These are phyloP conservation scores for Ascochyta viciae-villosae DNA, from an alignment of 2,329 filamentous ascomycete species.

Conservation along the genomic window DNA sequence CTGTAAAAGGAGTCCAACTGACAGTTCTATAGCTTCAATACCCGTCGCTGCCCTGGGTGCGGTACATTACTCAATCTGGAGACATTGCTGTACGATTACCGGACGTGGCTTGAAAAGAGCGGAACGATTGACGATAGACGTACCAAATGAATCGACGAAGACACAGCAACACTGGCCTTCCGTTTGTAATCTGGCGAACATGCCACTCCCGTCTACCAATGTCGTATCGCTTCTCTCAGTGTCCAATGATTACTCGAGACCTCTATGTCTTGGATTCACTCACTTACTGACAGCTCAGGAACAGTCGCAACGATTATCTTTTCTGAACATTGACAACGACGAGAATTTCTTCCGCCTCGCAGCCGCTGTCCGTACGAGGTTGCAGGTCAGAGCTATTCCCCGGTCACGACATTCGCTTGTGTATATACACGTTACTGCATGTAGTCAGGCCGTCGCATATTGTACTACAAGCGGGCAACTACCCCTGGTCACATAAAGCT, in stretches of 20 bases:
- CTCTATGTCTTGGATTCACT: background rate
- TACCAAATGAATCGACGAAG: slow-evolving; percentile 26
- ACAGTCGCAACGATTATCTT: background rate
- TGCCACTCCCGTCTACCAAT: background rate
- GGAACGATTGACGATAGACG: slow-evolving; percentile 19
- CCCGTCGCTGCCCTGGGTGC: slow-evolving; percentile 93
- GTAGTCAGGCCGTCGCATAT: slow-evolving; percentile 1
- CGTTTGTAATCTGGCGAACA: background rate
- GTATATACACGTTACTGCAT: background rate
- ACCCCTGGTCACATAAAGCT: background rate
- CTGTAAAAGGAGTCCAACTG: background rate
- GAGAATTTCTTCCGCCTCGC: background rate
- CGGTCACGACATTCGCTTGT: slow-evolving; percentile 3
- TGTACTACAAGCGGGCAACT: slow-evolving; percentile 9
- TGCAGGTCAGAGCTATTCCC: background rate
- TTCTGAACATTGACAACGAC: background rate
- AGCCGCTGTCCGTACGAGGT: background rate
- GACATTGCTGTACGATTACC: slow-evolving; percentile 95
- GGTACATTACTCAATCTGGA: slow-evolving; percentile 97
- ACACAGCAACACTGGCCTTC: background rate
- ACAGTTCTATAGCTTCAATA: slow-evolving; percentile 81
- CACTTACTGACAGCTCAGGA: background rate
- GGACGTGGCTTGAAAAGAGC: slow-evolving; percentile 71
- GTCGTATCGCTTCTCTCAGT: background rate
- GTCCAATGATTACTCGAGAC: background rate